Evolutionary conservation across 345 rosid genomes (phyloP), one percentile per base, ranked within the genome.

Genomic region (Hibiscus syriacus): DNA sequence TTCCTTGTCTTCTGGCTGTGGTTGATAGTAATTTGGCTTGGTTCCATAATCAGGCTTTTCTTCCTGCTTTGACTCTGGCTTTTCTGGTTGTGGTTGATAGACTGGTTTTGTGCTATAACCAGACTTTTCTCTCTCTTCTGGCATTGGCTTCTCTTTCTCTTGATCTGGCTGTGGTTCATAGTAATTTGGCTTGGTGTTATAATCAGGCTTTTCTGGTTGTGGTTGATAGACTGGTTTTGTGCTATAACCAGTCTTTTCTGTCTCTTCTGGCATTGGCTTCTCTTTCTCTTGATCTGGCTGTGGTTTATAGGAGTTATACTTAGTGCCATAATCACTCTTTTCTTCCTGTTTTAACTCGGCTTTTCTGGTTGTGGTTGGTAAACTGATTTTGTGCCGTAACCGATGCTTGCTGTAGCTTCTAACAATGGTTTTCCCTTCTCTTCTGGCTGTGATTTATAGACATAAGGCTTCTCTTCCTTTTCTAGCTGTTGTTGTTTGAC

Each of bases 51-150:
- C 11, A 36, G 38, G 39, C 46, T 36, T 55, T 38, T 61, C 66
- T 1, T 25, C 54, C 5, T 48, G 43, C 29, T 25, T 4, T 12
- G 50, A 7, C 32, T 14, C 22, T 29, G 27, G 20, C 3, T 38
- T 36, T 49, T 70, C 70, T 22, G 73, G 71, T 17, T 64, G 61
- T 55, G 74, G 52, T 65, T 62, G 73, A 10, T 27, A 71, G 11
- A 50, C 52, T 38, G 36, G 43, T 27, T 54, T 71, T 2, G 30
- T 13, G 32, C 17, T n/a, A n/a, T n/a, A n/a, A n/a, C n/a, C n/a
- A n/a, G n/a, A n/a, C n/a, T n/a, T n/a, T n/a, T n/a, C n/a, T n/a
- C n/a, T n/a, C n/a, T n/a, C n/a, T n/a, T n/a, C n/a, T n/a, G n/a
- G n/a, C n/a, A 23, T 29, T 43, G 60, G 74, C 57, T 74, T 60